Evolutionary conservation across 257 asterid species (phyloP), one percentile per base, ranked within the genome.

Genomic region (Hygrophila difformis): DNA sequence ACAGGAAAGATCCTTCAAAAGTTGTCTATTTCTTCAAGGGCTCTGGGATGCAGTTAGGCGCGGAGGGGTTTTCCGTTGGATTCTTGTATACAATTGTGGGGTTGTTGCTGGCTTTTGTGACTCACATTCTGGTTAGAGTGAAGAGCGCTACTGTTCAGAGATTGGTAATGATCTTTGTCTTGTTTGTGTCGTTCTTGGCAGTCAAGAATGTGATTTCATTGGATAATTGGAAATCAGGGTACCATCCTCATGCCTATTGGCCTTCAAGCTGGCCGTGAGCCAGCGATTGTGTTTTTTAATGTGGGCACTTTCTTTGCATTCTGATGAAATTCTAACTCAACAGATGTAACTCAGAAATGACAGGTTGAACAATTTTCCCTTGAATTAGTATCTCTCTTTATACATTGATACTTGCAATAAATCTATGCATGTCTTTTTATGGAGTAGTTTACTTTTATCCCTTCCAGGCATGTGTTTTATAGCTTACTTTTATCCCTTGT

Each of bases 221-320:
- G 78, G 95, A 91, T 71, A 91, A 86, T 40, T 91, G 99, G 96
- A 91, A 91, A 73, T 86, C 94, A 0, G 99, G 99, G 35, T 91
- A 86, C 48, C 77, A 86, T 0, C 57, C 86, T 53, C 96, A 91
- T 8, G 79, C 81, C 0, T 91, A 91, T 56, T 74, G 83, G 89
- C 99, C 96, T 41, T 51, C 94, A 1, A 65, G 83, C 55, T 91
- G 99, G 99, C 56, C 33, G 47, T 82, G 78, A 73, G 64, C n/a
- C n/a, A n/a, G n/a, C n/a, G n/a, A n/a, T n/a, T n/a, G n/a, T n/a
- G n/a, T n/a, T n/a, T n/a, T n/a, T n/a, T n/a, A n/a, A n/a, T n/a
- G n/a, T n/a, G n/a, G n/a, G n/a, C n/a, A n/a, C n/a, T n/a, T n/a
- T n/a, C n/a, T n/a, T n/a, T n/a, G n/a, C n/a, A n/a, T n/a, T n/a